phyloP scores from a whole-genome alignment of 2,329 filamentous ascomycete genomes.

The Raffaelea ambrosiae region DNA sequence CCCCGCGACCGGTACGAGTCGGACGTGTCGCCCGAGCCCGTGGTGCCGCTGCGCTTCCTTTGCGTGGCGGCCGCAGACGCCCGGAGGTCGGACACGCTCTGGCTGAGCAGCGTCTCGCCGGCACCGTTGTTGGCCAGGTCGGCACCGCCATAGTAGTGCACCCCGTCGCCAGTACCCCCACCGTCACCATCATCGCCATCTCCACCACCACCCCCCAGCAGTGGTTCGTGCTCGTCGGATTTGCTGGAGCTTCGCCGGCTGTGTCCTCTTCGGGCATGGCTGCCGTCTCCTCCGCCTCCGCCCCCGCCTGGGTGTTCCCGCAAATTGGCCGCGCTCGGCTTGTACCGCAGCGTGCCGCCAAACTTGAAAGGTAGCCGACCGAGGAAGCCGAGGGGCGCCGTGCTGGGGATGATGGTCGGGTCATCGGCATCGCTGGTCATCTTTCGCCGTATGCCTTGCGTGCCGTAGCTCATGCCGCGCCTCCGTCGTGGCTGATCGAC shows the following conservation, averaged over 20 bases:
- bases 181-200: slow-evolving; percentile 30
- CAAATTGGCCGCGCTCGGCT: slow-evolving; percentile 82
- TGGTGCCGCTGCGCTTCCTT: slow-evolving; percentile 69
- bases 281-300: slow-evolving; percentile 29
- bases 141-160: not conserved
- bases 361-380: slow-evolving; percentile 77
- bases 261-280: slow-evolving; percentile 7
- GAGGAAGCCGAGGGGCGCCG: slow-evolving; percentile 76
- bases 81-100: no score
- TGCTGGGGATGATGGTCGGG: slow-evolving; percentile 83
- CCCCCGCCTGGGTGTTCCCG: slow-evolving; percentile 70
- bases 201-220: slow-evolving; percentile 48
- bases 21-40: slow-evolving; percentile 69
- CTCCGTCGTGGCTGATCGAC: slow-evolving; percentile 62
- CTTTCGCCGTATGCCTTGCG: slow-evolving; percentile 31
- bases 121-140: slow-evolving; percentile 15
- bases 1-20: slow-evolving; percentile 82
- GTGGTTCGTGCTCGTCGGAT: slow-evolving; percentile 55
- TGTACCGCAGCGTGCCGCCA: slow-evolving; percentile 75
- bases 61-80: slow-evolving; percentile 9
- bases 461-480: slow-evolving; percentile 84
- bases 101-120: not conserved
- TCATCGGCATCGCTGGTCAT: slow-evolving; percentile 50
- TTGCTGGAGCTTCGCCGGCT: slow-evolving; percentile 4
- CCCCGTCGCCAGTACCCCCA: not conserved